Evolutionary conservation across 2,329 filamentous ascomycete genomes (phyloP).

Genomic region (Exophiala sideris): DNA sequence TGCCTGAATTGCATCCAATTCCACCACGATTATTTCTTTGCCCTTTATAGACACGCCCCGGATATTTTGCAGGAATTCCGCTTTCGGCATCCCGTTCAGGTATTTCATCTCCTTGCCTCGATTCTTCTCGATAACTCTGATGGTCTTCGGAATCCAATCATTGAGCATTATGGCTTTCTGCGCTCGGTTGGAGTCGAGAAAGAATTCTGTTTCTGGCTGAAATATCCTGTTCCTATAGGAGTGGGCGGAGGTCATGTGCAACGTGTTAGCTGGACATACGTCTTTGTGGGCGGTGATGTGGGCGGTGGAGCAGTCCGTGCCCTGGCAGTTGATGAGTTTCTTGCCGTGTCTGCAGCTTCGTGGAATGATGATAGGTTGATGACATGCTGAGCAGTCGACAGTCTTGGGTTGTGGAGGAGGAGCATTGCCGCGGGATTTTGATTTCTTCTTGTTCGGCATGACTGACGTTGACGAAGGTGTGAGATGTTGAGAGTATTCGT

Average conservation of each 20-base stretch:
- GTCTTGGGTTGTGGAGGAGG: slow-evolving; percentile 2
- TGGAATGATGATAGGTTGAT: slow-evolving; percentile 9
- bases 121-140: slow-evolving; percentile 3
- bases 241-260: too few relatives aligned
- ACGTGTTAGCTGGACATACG: neutral
- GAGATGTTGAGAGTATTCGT: too few relatives aligned
- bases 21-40: too few relatives aligned
- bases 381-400: slow-evolving; percentile 7
- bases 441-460: slow-evolving; percentile 3
- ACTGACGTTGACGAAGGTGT: too few relatives aligned
- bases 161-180: neutral
- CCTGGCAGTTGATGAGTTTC: slow-evolving; percentile 18
- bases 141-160: neutral
- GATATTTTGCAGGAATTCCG: slow-evolving; percentile 1
- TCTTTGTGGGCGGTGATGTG: slow-evolving; percentile 10
- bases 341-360: slow-evolving; percentile 15
- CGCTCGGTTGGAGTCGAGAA: too few relatives aligned
- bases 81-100: slow-evolving; percentile 6
- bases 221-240: too few relatives aligned
- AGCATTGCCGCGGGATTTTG: neutral
- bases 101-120: slow-evolving; percentile 10
- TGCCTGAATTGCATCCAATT: too few relatives aligned
- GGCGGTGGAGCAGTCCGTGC: slow-evolving; percentile 11
- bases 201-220: too few relatives aligned
- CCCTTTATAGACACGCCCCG: neutral